phyloP scores from a whole-genome alignment of 495 filamentous ascomycete species.

The Aspergillus indologenus region DNA sequence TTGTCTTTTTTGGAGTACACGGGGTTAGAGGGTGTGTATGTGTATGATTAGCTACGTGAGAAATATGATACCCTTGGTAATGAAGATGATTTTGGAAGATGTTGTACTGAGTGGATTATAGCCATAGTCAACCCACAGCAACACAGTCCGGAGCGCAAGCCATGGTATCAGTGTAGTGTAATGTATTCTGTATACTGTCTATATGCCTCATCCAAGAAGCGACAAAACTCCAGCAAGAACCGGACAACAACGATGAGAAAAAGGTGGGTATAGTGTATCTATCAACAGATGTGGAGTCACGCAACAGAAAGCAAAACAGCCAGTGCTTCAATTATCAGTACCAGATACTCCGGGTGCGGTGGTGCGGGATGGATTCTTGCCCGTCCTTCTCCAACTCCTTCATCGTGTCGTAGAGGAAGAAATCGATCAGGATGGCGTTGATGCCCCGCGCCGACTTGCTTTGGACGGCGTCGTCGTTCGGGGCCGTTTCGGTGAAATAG shows the following conservation, averaged over 20 bases:
- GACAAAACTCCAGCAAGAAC: no score
- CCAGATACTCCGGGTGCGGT: conserved; percentile 93
- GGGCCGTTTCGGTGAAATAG: conserved; percentile 15
- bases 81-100: no score
- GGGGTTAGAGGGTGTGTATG: no score
- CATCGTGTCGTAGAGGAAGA: conserved; percentile 91
- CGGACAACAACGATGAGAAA: not conserved
- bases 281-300: no score
- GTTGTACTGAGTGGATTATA: no score
- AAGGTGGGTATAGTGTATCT: conserved; percentile 1
- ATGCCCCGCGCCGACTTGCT: conserved; percentile 37
- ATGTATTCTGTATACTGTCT: no score
- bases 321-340: no score
- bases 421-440: conserved; percentile 93
- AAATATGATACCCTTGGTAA: conserved; percentile 16
- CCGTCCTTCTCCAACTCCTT: conserved; percentile 69
- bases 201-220: no score
- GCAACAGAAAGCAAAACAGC: no score
- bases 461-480: conserved; percentile 18
- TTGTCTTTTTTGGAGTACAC: conserved; percentile 10
- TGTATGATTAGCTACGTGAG: not conserved
- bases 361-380: conserved; percentile 72
- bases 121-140: no score
- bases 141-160: no score
- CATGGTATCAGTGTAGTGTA: no score